These are phyloP conservation scores for Excoecaria agallocha DNA, from an alignment of 345 rosid genomes.

Conservation along the genomic window DNA sequence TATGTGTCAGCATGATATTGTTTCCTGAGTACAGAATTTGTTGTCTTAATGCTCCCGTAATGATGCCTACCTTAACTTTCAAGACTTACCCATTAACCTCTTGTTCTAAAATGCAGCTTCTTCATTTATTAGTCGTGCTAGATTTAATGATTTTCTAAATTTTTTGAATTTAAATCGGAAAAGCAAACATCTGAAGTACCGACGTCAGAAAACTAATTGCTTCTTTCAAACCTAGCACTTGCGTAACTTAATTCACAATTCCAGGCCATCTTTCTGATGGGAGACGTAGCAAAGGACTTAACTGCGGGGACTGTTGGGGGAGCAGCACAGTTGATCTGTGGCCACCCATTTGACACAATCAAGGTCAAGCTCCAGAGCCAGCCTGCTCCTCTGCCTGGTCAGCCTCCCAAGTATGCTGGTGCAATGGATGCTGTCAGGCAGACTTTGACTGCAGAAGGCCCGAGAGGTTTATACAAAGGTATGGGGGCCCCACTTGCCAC, in stretches of 20 bases:
- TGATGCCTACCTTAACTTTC: background rate
- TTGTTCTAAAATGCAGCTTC: background rate
- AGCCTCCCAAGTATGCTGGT: slow-evolving; percentile 63
- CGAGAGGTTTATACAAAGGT: slow-evolving; percentile 89
- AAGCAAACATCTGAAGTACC: background rate
- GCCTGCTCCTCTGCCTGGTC: slow-evolving; percentile 78
- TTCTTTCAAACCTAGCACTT: background rate
- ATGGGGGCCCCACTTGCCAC: slow-evolving; percentile 99
- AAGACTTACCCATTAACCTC: background rate
- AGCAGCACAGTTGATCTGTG: slow-evolving; percentile 78
- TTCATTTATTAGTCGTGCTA: background rate
- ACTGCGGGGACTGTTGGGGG: slow-evolving; percentile 94
- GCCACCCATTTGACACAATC: slow-evolving; percentile 98
- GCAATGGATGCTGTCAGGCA: slow-evolving; percentile 88
- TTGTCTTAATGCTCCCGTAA: background rate
- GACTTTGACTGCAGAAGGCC: slow-evolving; percentile 89
- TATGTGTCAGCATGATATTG: background rate
- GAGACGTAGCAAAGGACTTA: slow-evolving; percentile 79
- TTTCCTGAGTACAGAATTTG: background rate
- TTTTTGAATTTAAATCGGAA: too few relatives aligned
- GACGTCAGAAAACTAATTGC: background rate
- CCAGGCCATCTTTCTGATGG: slow-evolving; percentile 56
- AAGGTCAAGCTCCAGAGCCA: slow-evolving; percentile 99
- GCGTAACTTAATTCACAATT: background rate
- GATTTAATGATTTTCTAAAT: background rate